These are phyloP conservation scores for Acanthamoeba castellanii DNA, from an alignment of 208 protist genomes.

Conservation along the genomic window DNA sequence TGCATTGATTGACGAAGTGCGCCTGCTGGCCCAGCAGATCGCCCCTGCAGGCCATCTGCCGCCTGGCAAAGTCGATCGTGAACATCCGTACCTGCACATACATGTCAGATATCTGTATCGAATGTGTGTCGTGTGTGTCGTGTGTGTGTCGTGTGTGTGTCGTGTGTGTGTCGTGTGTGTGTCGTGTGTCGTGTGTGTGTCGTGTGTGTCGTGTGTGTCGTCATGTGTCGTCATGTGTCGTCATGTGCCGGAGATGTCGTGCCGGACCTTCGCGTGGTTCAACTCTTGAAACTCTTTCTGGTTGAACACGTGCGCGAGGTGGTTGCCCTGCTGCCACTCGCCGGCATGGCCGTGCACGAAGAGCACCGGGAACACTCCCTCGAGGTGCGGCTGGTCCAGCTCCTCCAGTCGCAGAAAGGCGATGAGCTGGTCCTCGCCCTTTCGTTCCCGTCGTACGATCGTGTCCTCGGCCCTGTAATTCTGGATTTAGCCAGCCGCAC, in stretches of 20 bases:
- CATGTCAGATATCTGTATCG: too few species aligned
- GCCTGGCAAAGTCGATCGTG: neutral
- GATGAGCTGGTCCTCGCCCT: neutral
- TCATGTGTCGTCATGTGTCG: neutral
- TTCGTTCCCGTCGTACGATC: neutral
- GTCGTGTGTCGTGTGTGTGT: too few species aligned
- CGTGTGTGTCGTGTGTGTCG: neutral
- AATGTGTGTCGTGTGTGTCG: too few species aligned
- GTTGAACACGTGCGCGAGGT: conserved; percentile 10
- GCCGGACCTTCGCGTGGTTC: neutral
- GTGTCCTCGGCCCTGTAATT: neutral
- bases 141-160: too few species aligned
- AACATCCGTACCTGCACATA: neutral
- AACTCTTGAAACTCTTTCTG: neutral
- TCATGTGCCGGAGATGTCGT: neutral
- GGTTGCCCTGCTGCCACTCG: neutral
- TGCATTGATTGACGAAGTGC: conserved; percentile 29
- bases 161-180: neutral
- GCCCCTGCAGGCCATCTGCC: neutral
- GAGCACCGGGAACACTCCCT: conserved; percentile 13
- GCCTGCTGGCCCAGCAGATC: conserved; percentile 30
- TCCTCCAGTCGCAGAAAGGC: neutral
- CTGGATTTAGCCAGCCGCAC: neutral
- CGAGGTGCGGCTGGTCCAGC: neutral
- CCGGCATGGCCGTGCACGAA: conserved; percentile 26